These are phyloP conservation scores for Pholiota molesta DNA, from an alignment of 768 basidiomycete species.

Conservation along the genomic window DNA sequence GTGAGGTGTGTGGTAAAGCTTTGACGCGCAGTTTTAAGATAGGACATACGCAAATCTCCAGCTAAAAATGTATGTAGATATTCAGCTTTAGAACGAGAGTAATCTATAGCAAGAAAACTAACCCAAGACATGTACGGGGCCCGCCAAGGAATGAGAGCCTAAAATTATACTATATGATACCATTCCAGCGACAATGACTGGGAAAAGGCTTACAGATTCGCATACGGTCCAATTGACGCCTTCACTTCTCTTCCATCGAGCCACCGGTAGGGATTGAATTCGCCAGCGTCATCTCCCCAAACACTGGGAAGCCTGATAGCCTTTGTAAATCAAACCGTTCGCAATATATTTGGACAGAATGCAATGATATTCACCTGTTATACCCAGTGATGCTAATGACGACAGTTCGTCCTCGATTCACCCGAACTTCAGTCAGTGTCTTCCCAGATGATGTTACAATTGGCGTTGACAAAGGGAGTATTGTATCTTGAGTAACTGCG, in stretches of 20 bases:
- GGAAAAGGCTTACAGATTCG: conserved; percentile 4
- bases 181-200: neutral
- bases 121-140: conserved; percentile 13
- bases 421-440: neutral
- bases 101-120: neutral
- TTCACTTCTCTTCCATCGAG: conserved; percentile 1
- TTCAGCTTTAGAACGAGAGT: neutral
- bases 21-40: neutral
- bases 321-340: no score
- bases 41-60: conserved; percentile 12
- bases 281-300: conserved; percentile 10
- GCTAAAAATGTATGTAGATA: neutral
- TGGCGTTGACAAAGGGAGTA: conserved; percentile 2
- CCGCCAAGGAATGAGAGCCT: conserved; percentile 10
- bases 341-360: no score
- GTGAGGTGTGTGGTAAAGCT: no score
- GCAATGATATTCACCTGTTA: neutral
- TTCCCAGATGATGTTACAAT: neutral
- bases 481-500: neutral
- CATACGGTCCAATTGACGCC: conserved; percentile 10
- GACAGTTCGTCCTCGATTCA: neutral
- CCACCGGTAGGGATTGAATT: conserved; percentile 9
- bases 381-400: conserved; percentile 5
- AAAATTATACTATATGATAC: neutral
- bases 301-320: neutral